These are phyloP conservation scores for Orbilia quercus DNA, from an alignment of 2,329 filamentous ascomycete species.

Conservation along the genomic window DNA sequence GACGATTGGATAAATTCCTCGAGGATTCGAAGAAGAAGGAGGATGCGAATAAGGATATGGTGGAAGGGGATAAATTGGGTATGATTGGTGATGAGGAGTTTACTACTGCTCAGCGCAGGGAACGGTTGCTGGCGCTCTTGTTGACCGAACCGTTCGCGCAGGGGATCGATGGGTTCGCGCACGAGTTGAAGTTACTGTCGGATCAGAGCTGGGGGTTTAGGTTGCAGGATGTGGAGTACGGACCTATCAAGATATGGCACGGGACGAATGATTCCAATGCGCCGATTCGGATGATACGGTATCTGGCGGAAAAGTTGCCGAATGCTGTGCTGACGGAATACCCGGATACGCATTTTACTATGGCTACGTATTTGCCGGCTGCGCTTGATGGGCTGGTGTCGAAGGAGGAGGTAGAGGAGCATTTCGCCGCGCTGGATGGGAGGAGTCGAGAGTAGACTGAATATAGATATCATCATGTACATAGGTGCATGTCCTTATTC, in stretches of 20 bases:
- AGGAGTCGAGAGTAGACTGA: neutral
- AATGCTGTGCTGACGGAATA: constrained; percentile 62
- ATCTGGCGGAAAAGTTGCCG: constrained; percentile 63
- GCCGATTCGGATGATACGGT: constrained; percentile 62
- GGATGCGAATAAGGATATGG: neutral
- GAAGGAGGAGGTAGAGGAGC: constrained; percentile 20
- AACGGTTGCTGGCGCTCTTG: constrained; percentile 44
- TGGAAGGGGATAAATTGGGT: constrained; percentile 21
- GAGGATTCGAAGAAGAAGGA: constrained; percentile 53
- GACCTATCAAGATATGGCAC: constrained; percentile 61
- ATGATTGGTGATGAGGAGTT: constrained; percentile 18
- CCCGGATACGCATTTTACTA: constrained; percentile 62
- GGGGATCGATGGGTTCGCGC: constrained; percentile 58
- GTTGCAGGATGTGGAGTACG: constrained; percentile 60
- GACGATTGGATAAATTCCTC: constrained; percentile 60
- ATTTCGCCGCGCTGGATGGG: neutral
- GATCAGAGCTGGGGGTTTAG: constrained; percentile 61
- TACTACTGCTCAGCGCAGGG: constrained; percentile 50
- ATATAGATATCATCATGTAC: neutral
- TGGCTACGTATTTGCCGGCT: constrained; percentile 45
- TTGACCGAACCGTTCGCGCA: constrained; percentile 60
- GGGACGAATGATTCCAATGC: constrained; percentile 60
- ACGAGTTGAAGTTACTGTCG: constrained; percentile 60
- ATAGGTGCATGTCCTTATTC: too few species aligned
- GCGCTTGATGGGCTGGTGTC: constrained; percentile 23